Conservation (phyloP, 352 stramenopile genomes). For the Globisporangium megalacanthum region DNA sequence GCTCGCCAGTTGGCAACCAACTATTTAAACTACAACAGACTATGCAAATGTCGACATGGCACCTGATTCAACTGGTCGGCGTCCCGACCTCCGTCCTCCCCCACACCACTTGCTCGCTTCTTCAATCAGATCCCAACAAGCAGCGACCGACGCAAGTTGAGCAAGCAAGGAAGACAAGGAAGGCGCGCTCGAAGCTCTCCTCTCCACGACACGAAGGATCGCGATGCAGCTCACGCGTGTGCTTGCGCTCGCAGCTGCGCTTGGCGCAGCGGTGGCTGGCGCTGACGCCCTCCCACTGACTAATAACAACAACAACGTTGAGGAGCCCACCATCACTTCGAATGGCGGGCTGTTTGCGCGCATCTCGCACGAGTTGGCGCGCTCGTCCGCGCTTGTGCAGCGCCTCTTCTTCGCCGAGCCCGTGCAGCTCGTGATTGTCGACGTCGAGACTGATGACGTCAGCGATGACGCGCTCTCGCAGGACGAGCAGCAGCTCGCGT, state of each 20-base stretch:
- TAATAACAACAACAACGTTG: not conserved
- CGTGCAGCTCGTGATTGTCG: constrained; percentile 29
- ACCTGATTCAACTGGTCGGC: not conserved
- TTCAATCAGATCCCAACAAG: constrained; percentile 15
- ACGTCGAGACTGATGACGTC: constrained; percentile 7
- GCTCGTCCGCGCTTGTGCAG: constrained; percentile 10
- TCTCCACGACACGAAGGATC: not conserved
- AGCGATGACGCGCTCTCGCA: constrained; percentile 18
- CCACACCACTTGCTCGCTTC: constrained; percentile 1
- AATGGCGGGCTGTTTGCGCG: constrained; percentile 8
- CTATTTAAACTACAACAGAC: not conserved
- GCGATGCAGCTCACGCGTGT: constrained; percentile 77
- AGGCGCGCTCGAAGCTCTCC: not conserved
- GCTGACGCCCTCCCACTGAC: not conserved
- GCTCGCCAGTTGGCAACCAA: not conserved
- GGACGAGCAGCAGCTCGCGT: constrained; percentile 33
- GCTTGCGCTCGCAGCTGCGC: constrained; percentile 36
- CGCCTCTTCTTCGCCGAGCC: constrained; percentile 12
- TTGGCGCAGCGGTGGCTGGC: not conserved
- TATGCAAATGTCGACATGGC: not conserved
- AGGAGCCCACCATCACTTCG: not conserved
- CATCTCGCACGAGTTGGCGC: constrained; percentile 7
- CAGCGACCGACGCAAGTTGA: constrained; percentile 2
- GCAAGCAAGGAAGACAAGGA: constrained; percentile 25
- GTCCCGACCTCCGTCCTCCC: constrained; percentile 3